Base-by-base conservation (phyloP, 805 yeast species). In the Jamesozyma gamospora region DNA sequence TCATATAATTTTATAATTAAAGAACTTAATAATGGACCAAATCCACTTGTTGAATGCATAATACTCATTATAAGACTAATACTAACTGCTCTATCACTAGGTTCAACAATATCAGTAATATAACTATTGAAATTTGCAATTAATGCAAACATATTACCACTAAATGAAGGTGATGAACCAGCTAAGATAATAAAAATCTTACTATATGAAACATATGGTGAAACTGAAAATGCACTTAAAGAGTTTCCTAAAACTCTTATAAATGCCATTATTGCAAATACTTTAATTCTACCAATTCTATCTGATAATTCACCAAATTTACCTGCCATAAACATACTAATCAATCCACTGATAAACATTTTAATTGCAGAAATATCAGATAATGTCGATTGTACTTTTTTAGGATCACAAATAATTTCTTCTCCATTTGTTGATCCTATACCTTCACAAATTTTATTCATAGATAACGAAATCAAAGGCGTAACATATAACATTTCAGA, bases 31-130 rank as follows among this genome's bases (percentile, higher is more conserved):
- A 78, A 44, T 0, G 94, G 92, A 1, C 90, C 92, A 8, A 71
- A 11, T 1, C 80, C 79, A 47, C 76, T 51, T 0, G 87, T 82
- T 3, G 70, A 64, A 50, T 73, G 79, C 36, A 81, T 58, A 14
- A 72, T 59, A 10, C 88, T 83, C 53, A 72, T 65, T 19, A 73
- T 62, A 24, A 75, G 61, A 11, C 88, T 84, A 47, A 83, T 63
- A 16, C 71, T 65, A 39, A 72, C 68, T 18, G 75, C 70, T 44
- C 94, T 63, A 40, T 72, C 67, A 27, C 65, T 68, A 1, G 83
- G 71, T 16, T 77, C 79, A 6, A 77, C 78, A 30, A 84, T 75
- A 61, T 86, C 95, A 4, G 85, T 67, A 14, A 82, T 69, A 53
- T 84, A 86, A 43, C 88, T 74, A 52, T 79, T 79, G 11, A 75